phyloP scores from a whole-genome alignment of 2,329 filamentous ascomycete genomes.

The Penicillium nordicum region DNA sequence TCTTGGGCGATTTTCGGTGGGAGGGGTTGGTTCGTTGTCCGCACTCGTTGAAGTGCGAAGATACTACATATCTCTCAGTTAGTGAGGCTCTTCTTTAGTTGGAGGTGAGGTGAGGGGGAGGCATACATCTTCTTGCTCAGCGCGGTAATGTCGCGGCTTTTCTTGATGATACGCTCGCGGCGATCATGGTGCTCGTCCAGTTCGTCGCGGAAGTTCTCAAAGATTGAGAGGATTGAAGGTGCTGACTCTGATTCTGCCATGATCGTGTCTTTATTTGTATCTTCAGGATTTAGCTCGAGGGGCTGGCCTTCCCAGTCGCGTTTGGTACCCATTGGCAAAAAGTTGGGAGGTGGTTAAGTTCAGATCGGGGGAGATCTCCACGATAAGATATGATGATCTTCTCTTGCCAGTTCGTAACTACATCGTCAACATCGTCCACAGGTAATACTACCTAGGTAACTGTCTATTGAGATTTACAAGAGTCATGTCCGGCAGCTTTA shows the following conservation, averaged over 20 bases:
- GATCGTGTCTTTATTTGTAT: neutral
- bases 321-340: conserved; percentile 34
- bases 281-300: conserved; percentile 10
- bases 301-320: conserved; percentile 39
- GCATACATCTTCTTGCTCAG: conserved; percentile 93
- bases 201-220: conserved; percentile 79
- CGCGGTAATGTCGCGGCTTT: conserved; percentile 86
- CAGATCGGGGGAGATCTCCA: neutral
- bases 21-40: conserved; percentile 47
- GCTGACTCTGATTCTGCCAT: conserved; percentile 11
- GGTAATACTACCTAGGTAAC: too few relatives aligned
- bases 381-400: conserved; percentile 8
- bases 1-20: conserved; percentile 68
- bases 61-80: conserved; percentile 54
- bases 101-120: conserved; percentile 17
- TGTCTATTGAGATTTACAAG: neutral
- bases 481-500: neutral
- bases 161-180: conserved; percentile 84
- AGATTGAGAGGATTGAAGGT: conserved; percentile 63
- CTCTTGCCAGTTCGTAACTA: neutral
- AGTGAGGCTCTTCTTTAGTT: neutral
- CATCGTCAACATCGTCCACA: too few relatives aligned
- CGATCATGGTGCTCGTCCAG: conserved; percentile 94
- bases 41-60: conserved; percentile 70
- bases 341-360: conserved; percentile 9